These are phyloP conservation scores for Oenanthe sinensis DNA, from an alignment of 129 eudicot genomes.

Conservation along the genomic window DNA sequence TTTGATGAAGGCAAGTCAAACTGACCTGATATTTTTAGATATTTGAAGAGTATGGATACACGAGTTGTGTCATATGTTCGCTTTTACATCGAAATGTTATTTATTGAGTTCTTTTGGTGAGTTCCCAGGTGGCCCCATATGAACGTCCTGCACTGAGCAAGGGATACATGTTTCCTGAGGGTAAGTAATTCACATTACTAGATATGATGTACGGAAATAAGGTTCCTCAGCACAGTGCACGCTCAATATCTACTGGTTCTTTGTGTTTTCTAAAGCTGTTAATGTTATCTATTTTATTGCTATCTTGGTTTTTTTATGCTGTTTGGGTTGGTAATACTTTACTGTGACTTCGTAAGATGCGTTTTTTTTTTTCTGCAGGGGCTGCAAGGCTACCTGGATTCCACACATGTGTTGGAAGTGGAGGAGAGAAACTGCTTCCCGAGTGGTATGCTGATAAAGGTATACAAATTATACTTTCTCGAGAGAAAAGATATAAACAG, in stretches of 20 bases:
- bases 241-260: background rate
- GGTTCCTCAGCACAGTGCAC: background rate
- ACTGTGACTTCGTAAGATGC: background rate
- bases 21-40: background rate
- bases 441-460: conserved; percentile 97
- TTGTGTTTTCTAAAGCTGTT: background rate
- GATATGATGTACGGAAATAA: background rate
- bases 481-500: background rate
- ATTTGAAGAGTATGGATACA: too few relatives aligned
- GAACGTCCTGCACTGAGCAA: conserved; percentile 99
- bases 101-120: background rate
- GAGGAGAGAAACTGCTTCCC: conserved; percentile 92
- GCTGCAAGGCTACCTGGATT: conserved; percentile 98
- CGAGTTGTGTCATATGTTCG: background rate
- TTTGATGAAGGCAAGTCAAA: background rate
- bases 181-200: conserved; percentile 31
- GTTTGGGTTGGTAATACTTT: background rate
- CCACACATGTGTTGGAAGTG: conserved; percentile 97
- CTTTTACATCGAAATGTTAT: background rate
- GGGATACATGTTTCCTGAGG: conserved; percentile 89
- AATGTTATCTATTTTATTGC: background rate
- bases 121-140: conserved; percentile 87
- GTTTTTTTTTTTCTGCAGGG: conserved; percentile 33
- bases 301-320: background rate
- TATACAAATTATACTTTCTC: conserved; percentile 8